Conservation (phyloP, 306 rosid genomes). For the Quercus variabilis region DNA sequence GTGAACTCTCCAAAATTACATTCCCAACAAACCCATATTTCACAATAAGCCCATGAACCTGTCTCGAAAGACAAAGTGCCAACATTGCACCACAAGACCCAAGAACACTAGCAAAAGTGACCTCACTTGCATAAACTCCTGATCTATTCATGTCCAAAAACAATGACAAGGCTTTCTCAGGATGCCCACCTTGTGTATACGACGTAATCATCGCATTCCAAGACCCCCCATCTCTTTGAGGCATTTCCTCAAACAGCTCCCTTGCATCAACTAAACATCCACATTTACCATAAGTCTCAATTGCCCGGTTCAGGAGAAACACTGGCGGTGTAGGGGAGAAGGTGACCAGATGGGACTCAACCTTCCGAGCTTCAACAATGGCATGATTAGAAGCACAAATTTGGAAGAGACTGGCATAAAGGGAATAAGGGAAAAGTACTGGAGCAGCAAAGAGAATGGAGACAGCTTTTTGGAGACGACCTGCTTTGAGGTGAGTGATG, state of each 20-base stretch:
- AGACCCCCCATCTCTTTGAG: conserved; percentile 31
- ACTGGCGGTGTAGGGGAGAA: no score
- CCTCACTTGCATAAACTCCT: conserved; percentile 34
- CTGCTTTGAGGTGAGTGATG: conserved; percentile 28
- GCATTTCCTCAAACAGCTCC: no score
- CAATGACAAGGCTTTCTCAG: conserved; percentile 30
- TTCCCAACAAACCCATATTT: conserved; percentile 54
- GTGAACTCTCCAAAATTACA: conserved; percentile 60
- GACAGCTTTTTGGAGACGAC: conserved; percentile 50
- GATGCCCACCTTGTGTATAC: conserved; percentile 31
- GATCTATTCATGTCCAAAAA: conserved; percentile 40
- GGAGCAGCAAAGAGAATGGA: no score
- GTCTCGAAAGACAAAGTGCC: conserved; percentile 41
- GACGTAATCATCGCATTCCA: conserved; percentile 69
- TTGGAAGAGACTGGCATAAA: no score
- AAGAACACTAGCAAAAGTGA: conserved; percentile 61
- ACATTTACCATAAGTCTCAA: no score
- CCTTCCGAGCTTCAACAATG: no score
- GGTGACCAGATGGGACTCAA: no score
- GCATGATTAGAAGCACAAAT: no score
- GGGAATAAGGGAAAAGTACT: no score
- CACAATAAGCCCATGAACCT: conserved; percentile 49
- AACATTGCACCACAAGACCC: conserved; percentile 48
- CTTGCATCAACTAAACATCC: no score
- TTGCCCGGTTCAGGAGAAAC: no score